Conservation (phyloP, 805 yeast genomes). For the Vanderwaltozyma polyspora region DNA sequence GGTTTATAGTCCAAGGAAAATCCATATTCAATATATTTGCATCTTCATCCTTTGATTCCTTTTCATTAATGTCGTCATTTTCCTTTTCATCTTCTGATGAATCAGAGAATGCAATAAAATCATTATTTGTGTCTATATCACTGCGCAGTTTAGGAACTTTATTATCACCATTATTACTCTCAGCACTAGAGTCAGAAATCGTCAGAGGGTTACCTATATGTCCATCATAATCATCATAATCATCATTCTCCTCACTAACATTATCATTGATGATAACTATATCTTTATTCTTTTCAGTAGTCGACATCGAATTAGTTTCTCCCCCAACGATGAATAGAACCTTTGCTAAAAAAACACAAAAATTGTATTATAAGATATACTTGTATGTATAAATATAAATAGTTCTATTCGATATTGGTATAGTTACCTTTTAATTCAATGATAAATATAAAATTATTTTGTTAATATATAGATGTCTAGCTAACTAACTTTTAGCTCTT, state of each 20-base stretch:
- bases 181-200: not conserved
- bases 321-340: too few species aligned
- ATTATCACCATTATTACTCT: slow-evolving; percentile 2
- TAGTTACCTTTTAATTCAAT: too few species aligned
- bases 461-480: too few species aligned
- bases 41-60: slow-evolving; percentile 1
- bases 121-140: slow-evolving; percentile 30
- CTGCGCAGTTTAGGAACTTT: slow-evolving; percentile 3
- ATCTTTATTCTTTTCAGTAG: not conserved
- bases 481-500: too few species aligned
- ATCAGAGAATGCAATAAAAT: slow-evolving; percentile 33
- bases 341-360: too few species aligned
- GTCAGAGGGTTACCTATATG: slow-evolving; percentile 15
- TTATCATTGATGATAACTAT: not conserved
- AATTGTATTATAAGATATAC: too few species aligned
- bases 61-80: slow-evolving; percentile 1
- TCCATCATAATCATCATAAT: slow-evolving; percentile 20
- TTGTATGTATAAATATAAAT: too few species aligned
- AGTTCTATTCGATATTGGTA: too few species aligned
- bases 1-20: slow-evolving; percentile 68
- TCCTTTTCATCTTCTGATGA: slow-evolving; percentile 20
- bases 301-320: too few species aligned
- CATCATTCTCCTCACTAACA: slow-evolving; percentile 1
- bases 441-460: too few species aligned
- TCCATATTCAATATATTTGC: slow-evolving; percentile 10